Evolutionary conservation across 2,329 filamentous ascomycete genomes (phyloP).

Genomic region (Aspergillus hortae): DNA sequence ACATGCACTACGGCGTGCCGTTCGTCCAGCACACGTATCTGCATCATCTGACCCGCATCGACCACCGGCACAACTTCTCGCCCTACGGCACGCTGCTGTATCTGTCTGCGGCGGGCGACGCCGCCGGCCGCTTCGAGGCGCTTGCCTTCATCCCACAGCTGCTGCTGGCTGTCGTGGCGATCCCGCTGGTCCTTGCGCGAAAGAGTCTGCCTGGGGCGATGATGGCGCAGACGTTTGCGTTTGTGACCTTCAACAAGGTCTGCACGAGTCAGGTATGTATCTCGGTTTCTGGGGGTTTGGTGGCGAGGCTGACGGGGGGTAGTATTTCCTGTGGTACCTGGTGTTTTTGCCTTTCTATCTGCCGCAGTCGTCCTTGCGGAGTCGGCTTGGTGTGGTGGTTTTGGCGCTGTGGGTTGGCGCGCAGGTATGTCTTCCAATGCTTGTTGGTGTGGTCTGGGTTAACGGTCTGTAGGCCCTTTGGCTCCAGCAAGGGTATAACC

Average conservation of each 20-base stretch:
- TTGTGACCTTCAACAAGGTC: conserved; percentile 98
- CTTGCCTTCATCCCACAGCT: conserved; percentile 88
- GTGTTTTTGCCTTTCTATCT: conserved; percentile 90
- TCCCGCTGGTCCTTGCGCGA: conserved; percentile 74
- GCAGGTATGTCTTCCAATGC: conserved; percentile 51
- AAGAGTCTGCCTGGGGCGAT: conserved; percentile 77
- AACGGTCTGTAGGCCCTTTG: conserved; percentile 52
- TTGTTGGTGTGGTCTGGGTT: conserved; percentile 31
- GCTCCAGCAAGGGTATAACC: conserved; percentile 70
- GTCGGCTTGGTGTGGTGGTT: conserved; percentile 63
- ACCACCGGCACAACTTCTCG: conserved; percentile 98
- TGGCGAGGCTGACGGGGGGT: background rate
- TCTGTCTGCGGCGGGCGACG: conserved; percentile 65
- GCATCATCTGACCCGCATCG: conserved; percentile 87
- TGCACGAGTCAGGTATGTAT: conserved; percentile 85
- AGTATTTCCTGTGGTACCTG: conserved; percentile 99
- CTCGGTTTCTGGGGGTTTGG: background rate
- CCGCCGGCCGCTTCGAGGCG: conserved; percentile 59
- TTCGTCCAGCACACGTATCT: conserved; percentile 90
- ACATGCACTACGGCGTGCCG: conserved; percentile 67
- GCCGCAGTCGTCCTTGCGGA: conserved; percentile 67
- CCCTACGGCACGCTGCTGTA: conserved; percentile 93
- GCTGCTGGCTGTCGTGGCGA: conserved; percentile 69
- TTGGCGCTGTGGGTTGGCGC: conserved; percentile 69
- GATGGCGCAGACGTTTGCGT: conserved; percentile 94